phyloP scores from a whole-genome alignment of 176 grass and related monocot species.

The Bromus sterilis region DNA sequence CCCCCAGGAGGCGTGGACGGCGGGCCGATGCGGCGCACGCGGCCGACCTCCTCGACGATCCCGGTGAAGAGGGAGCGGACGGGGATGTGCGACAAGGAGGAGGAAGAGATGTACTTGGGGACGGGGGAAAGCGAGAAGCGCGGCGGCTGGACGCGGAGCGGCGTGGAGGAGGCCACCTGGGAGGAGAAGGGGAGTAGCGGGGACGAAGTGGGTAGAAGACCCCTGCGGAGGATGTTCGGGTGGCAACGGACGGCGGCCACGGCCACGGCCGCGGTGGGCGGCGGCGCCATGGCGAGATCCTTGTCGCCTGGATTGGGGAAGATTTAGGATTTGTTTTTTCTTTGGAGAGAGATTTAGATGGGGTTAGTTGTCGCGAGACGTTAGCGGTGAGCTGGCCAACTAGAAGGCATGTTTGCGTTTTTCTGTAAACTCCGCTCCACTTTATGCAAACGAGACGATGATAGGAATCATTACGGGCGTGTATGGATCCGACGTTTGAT shows the following conservation, averaged over 20 bases:
- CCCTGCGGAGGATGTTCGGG: not conserved
- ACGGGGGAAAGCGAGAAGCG: constrained; percentile 38
- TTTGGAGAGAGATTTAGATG: constrained; percentile 6
- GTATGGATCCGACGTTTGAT: too few species aligned
- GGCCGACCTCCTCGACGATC: constrained; percentile 86
- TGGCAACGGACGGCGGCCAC: not conserved
- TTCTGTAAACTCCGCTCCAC: too few species aligned
- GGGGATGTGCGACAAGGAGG: constrained; percentile 6
- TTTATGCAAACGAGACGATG: too few species aligned
- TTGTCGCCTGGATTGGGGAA: not conserved
- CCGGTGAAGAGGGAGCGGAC: constrained; percentile 74
- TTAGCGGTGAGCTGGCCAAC: not conserved
- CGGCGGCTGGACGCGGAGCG: constrained; percentile 13
- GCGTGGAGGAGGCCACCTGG: not conserved
- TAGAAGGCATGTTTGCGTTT: too few species aligned
- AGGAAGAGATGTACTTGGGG: constrained; percentile 30
- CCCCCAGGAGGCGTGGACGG: not conserved
- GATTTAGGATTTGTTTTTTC: too few species aligned
- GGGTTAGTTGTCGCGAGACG: not conserved
- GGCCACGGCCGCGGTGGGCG: not conserved
- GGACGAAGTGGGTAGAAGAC: not conserved
- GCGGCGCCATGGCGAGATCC: constrained; percentile 34
- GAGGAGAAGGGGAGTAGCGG: constrained; percentile 19
- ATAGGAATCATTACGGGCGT: too few species aligned
- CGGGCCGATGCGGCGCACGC: constrained; percentile 43